These are phyloP conservation scores for Teunomyces tritomae DNA, from an alignment of 805 yeast species.

Conservation along the genomic window DNA sequence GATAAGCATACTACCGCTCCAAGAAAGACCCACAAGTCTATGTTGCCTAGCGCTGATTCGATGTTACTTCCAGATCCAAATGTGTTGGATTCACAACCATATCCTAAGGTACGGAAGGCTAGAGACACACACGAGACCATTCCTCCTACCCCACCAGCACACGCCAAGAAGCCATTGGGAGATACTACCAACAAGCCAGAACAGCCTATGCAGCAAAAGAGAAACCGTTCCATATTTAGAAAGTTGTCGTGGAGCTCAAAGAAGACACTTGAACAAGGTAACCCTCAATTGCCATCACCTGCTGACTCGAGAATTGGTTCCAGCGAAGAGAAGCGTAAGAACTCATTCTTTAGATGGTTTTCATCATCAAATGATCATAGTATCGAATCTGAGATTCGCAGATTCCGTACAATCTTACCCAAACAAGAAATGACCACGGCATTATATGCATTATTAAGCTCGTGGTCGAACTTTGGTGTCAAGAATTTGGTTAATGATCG, in stretches of 20 bases:
- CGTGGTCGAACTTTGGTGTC: constrained; percentile 73
- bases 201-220: constrained; percentile 18
- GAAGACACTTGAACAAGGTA: constrained; percentile 30
- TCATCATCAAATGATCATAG: constrained; percentile 30
- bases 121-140: constrained; percentile 10
- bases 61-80: constrained; percentile 32
- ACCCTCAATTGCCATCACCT: constrained; percentile 33
- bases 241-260: constrained; percentile 51
- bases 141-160: constrained; percentile 18
- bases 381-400: constrained; percentile 25
- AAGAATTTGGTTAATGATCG: constrained; percentile 50
- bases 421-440: constrained; percentile 63
- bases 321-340: constrained; percentile 23
- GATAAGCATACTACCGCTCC: neutral
- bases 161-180: constrained; percentile 28
- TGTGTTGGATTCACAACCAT: constrained; percentile 12
- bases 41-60: constrained; percentile 33
- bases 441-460: constrained; percentile 54
- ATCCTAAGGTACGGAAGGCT: constrained; percentile 22
- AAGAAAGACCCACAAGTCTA: constrained; percentile 16
- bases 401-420: constrained; percentile 40
- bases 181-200: constrained; percentile 31
- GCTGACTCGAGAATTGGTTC: constrained; percentile 29
- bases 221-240: constrained; percentile 43
- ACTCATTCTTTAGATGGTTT: constrained; percentile 40